Percentiles rank a stretch among this genome's conserved stretches.
These are phyloP conservation scores for Fraxinus latifolia DNA, from an alignment of 305 asterid species.

Conservation along the genomic window DNA sequence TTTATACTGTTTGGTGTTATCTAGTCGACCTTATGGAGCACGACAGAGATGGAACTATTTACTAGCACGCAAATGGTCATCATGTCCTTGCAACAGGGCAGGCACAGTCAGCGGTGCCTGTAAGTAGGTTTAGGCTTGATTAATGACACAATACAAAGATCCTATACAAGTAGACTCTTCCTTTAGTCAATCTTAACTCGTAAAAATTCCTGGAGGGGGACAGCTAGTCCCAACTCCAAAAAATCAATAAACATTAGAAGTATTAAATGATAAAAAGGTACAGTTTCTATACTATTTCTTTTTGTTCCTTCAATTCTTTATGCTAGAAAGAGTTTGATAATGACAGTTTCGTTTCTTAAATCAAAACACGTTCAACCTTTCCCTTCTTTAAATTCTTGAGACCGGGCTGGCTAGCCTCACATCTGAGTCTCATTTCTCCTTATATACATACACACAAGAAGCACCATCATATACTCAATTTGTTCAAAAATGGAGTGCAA, in stretches of 20 bases:
- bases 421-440: conserved; percentile 22
- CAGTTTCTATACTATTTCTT: conserved; percentile 8
- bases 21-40: neutral
- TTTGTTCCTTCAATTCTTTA: conserved; percentile 9
- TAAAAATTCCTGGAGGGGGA: conserved; percentile 21
- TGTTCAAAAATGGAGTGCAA: conserved; percentile 40
- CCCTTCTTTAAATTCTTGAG: conserved; percentile 36
- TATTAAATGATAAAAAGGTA: conserved; percentile 1
- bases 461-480: neutral
- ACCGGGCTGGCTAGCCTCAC: conserved; percentile 16
- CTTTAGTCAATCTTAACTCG: neutral
- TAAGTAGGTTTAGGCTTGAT: conserved; percentile 54
- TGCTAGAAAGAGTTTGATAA: neutral
- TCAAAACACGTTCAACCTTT: conserved; percentile 22
- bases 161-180: neutral
- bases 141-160: conserved; percentile 33
- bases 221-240: conserved; percentile 17
- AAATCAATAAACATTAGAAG: conserved; percentile 8
- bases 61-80: neutral
- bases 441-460: neutral
- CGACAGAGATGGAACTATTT: neutral
- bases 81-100: neutral
- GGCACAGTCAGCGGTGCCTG: conserved; percentile 26
- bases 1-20: neutral
- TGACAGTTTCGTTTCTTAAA: neutral